phyloP scores from a whole-genome alignment of 1,284 basidiomycete genomes.

The Ganoderma lingzhi region DNA sequence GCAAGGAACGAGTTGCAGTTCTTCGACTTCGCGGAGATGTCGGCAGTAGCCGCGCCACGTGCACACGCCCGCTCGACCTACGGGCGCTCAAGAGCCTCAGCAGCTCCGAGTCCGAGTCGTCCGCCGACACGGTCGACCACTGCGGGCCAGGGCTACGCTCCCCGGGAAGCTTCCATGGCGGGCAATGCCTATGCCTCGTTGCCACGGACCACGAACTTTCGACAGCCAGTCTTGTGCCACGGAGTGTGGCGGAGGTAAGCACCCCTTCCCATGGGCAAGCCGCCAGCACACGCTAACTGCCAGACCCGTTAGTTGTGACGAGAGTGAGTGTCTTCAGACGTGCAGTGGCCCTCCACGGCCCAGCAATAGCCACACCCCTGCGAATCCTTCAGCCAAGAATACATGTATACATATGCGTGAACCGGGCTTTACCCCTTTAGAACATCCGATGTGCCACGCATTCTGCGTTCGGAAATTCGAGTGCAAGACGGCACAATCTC shows the following conservation, averaged over 20 bases:
- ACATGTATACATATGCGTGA: background rate
- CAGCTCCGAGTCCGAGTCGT: background rate
- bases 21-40: background rate
- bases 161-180: background rate
- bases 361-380: conserved; percentile 1
- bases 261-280: background rate
- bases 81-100: background rate
- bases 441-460: background rate
- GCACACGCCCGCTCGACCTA: background rate
- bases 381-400: conserved; percentile 5
- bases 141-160: background rate
- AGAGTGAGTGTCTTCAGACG: background rate
- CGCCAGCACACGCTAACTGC: conserved; percentile 3
- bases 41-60: conserved; percentile 1
- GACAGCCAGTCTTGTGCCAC: background rate
- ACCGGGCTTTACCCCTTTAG: background rate
- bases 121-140: background rate
- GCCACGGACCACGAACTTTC: background rate
- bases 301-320: background rate
- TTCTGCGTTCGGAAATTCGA: background rate
- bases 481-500: conserved; percentile 7
- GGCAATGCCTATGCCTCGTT: conserved; percentile 3
- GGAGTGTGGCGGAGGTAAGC: background rate
- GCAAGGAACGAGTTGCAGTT: background rate
- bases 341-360: background rate